Conservation (phyloP, 257 asterid species). For the Nicotiana noctiflora region DNA sequence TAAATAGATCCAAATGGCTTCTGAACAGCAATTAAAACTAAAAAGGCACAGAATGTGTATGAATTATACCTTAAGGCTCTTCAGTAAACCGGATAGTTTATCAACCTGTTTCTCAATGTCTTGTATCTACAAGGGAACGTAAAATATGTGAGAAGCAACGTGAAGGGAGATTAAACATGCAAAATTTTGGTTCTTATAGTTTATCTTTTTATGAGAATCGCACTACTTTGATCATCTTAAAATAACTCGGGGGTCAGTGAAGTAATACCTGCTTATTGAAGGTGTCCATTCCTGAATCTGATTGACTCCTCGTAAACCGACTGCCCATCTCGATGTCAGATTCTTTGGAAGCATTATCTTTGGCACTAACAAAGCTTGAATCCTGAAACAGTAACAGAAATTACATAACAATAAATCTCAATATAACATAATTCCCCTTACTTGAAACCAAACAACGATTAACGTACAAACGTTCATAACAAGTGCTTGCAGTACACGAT, state of each 20-base stretch:
- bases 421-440: not conserved
- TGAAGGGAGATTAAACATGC: not conserved
- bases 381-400: slow-evolving; percentile 33
- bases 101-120: slow-evolving; percentile 72
- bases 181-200: not conserved
- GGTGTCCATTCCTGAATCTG: slow-evolving; percentile 66
- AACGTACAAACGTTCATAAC: not conserved
- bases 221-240: not conserved
- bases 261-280: slow-evolving; percentile 57
- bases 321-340: slow-evolving; percentile 72
- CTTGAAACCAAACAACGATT: not conserved
- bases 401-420: not conserved
- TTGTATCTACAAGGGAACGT: slow-evolving; percentile 41
- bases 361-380: slow-evolving; percentile 43
- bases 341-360: slow-evolving; percentile 33
- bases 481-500: not conserved
- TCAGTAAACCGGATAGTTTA: slow-evolving; percentile 43
- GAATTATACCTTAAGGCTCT: slow-evolving; percentile 54
- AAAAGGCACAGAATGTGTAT: no score
- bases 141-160: not conserved
- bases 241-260: not conserved
- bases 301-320: slow-evolving; percentile 47
- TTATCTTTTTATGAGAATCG: not conserved
- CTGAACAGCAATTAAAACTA: no score
- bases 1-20: no score